Conservation (phyloP, 352 stramenopile genomes). For the Pythium rhizo-oryzae region DNA sequence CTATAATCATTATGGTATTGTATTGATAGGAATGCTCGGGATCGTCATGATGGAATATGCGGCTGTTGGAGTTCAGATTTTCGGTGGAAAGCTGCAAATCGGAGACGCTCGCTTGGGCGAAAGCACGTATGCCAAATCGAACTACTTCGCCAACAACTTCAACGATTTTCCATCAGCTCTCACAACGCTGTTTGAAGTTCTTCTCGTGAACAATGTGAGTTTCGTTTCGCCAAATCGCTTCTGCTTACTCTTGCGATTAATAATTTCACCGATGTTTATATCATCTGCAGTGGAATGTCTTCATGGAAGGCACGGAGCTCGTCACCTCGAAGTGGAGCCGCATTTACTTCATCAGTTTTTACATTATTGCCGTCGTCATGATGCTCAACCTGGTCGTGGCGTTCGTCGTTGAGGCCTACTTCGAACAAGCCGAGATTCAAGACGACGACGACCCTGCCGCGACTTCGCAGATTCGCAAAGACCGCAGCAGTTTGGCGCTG, state of each 20-base stretch:
- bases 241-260: not conserved
- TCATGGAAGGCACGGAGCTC: slow-evolving; percentile 59
- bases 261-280: not conserved
- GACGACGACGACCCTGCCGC: slow-evolving; percentile 9
- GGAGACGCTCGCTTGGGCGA: slow-evolving; percentile 36
- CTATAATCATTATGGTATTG: not conserved
- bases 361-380: slow-evolving; percentile 70
- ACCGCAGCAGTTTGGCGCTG: not conserved
- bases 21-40: slow-evolving; percentile 43
- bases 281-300: slow-evolving; percentile 58
- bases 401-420: slow-evolving; percentile 66
- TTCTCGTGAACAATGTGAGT: slow-evolving; percentile 79
- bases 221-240: not conserved
- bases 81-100: slow-evolving; percentile 55
- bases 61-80: slow-evolving; percentile 59
- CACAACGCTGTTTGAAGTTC: slow-evolving; percentile 69
- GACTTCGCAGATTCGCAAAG: not conserved
- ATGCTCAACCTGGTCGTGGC: slow-evolving; percentile 75
- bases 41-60: slow-evolving; percentile 71
- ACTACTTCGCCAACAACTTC: slow-evolving; percentile 82
- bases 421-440: slow-evolving; percentile 31
- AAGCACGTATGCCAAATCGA: slow-evolving; percentile 46
- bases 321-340: slow-evolving; percentile 59
- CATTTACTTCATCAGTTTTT: slow-evolving; percentile 76
- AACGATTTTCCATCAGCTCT: slow-evolving; percentile 67